Evolutionary conservation across 1,284 basidiomycete species (phyloP).

Genomic region (Malassezia nana): DNA sequence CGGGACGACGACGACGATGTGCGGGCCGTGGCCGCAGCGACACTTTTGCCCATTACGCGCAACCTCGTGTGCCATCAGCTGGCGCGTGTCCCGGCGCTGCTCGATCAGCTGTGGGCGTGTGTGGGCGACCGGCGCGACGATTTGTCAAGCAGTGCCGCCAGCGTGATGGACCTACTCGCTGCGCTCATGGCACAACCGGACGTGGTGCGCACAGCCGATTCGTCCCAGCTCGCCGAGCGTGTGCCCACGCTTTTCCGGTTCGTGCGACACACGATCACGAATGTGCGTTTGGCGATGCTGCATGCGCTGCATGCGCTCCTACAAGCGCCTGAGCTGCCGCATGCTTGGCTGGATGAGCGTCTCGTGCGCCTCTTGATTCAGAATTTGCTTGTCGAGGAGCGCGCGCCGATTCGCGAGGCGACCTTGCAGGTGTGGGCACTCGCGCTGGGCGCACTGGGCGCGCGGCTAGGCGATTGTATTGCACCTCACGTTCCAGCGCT

Average conservation of each 20-base stretch:
- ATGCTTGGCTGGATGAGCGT: slow-evolving; percentile 69
- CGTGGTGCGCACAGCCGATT: slow-evolving; percentile 62
- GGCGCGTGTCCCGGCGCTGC: slow-evolving; percentile 52
- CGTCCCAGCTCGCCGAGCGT: slow-evolving; percentile 57
- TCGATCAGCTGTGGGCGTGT: slow-evolving; percentile 83
- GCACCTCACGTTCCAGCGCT: slow-evolving; percentile 44
- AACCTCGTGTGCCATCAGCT: slow-evolving; percentile 70
- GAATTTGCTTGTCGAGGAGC: slow-evolving; percentile 87
- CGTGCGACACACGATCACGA: slow-evolving; percentile 91
- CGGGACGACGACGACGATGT: slow-evolving; percentile 92
- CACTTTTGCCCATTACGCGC: slow-evolving; percentile 72
- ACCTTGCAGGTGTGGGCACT: slow-evolving; percentile 71
- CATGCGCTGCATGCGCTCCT: slow-evolving; percentile 81
- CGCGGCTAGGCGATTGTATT: slow-evolving; percentile 19
- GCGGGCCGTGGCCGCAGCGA: slow-evolving; percentile 84
- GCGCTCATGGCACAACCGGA: slow-evolving; percentile 50
- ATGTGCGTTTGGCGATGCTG: slow-evolving; percentile 85
- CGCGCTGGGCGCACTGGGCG: slow-evolving; percentile 53
- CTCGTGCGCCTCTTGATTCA: slow-evolving; percentile 82
- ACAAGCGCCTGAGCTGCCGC: slow-evolving; percentile 62
- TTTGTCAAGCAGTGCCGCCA: slow-evolving; percentile 86
- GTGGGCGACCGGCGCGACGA: slow-evolving; percentile 90
- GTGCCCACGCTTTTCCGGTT: slow-evolving; percentile 87
- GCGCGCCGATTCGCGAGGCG: slow-evolving; percentile 68
- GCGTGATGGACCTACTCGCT: slow-evolving; percentile 76